phyloP scores from a whole-genome alignment of 352 stramenopile species.

The Globisporangium sylvaticum region DNA sequence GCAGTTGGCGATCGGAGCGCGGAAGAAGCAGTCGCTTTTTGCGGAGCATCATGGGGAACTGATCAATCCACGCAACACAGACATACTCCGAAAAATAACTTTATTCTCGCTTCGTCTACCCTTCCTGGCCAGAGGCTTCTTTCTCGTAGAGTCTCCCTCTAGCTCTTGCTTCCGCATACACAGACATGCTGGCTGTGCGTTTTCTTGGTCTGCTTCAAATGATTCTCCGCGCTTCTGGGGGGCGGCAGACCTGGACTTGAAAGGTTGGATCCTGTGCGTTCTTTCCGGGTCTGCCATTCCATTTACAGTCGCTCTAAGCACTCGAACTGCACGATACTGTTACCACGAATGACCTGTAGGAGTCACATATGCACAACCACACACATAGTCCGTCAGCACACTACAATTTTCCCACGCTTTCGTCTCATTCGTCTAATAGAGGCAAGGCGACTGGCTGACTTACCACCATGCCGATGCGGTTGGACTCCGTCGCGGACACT shows the following conservation, averaged over 20 bases:
- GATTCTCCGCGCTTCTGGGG: background rate
- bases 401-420: background rate
- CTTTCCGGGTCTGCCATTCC: background rate
- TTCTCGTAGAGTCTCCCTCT: too few species aligned
- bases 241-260: background rate
- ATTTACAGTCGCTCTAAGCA: slow-evolving; percentile 77
- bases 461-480: slow-evolving; percentile 93
- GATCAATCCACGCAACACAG: background rate
- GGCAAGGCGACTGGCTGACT: slow-evolving; percentile 14
- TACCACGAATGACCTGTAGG: slow-evolving; percentile 79
- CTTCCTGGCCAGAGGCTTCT: background rate
- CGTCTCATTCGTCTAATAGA: background rate
- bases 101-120: background rate
- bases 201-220: background rate
- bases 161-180: background rate
- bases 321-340: slow-evolving; percentile 90
- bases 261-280: background rate
- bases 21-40: too few species aligned
- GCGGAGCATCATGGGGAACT: background rate
- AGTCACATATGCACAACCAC: background rate
- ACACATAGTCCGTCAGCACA: background rate
- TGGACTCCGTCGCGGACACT: slow-evolving; percentile 78
- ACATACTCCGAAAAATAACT: slow-evolving; percentile 10
- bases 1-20: too few species aligned
- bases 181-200: background rate